phyloP scores from a whole-genome alignment of 768 basidiomycete species.

The Ephemerocybe angulata region DNA sequence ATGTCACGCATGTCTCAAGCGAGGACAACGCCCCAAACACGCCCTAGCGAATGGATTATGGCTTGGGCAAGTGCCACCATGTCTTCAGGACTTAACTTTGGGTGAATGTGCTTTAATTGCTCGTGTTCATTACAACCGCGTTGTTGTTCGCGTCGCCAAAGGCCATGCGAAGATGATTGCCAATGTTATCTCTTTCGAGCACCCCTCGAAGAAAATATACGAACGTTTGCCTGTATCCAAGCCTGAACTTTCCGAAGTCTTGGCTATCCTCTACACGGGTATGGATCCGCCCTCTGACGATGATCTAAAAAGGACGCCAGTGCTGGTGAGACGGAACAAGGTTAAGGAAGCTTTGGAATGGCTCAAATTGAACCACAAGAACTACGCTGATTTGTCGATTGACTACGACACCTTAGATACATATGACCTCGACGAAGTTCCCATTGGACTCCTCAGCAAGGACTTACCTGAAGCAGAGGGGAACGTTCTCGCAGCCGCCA shows the following conservation, averaged over 20 bases:
- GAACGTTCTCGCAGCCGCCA: slow-evolving; percentile 11
- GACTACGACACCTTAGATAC: neutral
- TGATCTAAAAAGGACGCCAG: neutral
- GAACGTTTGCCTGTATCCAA: slow-evolving; percentile 20
- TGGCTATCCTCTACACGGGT: neutral
- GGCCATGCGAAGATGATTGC: slow-evolving; percentile 25
- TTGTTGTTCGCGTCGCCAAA: slow-evolving; percentile 24
- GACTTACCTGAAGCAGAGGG: neutral
- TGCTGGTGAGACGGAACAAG: neutral
- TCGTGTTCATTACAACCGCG: slow-evolving; percentile 22
- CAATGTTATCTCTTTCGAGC: slow-evolving; percentile 27
- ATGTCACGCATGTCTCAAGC: neutral
- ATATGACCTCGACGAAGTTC: neutral
- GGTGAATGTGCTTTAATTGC: slow-evolving; percentile 26
- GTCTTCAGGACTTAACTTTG: slow-evolving; percentile 21
- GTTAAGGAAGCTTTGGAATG: neutral
- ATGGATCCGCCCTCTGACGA: neutral
- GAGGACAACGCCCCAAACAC: neutral
- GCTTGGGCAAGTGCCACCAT: slow-evolving; percentile 32
- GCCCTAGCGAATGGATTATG: slow-evolving; percentile 32
- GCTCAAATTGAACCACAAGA: slow-evolving; percentile 1
- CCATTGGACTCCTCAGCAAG: neutral
- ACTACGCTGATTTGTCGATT: neutral
- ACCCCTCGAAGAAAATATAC: slow-evolving; percentile 23
- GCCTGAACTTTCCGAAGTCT: slow-evolving; percentile 16